A percentile compares a stretch with the other conserved stretches of the same genome.
Conservation (phyloP, 306 rosid species). For the Cercis canadensis region DNA sequence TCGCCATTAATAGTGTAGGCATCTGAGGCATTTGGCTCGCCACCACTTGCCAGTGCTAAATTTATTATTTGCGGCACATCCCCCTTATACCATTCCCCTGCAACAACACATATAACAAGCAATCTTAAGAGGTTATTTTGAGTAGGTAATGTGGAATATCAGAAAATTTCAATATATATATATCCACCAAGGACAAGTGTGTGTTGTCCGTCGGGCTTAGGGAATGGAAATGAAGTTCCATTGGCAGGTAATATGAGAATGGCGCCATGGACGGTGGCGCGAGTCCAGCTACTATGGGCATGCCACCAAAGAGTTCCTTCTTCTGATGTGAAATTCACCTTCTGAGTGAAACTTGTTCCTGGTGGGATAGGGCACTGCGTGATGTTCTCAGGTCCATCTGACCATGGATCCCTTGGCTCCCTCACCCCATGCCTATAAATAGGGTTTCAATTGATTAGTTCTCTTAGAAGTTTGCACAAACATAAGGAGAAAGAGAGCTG, state of each 20-base stretch:
- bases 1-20: constrained; percentile 49
- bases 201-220: constrained; percentile 40
- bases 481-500: too few species aligned
- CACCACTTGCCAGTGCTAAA: constrained; percentile 28
- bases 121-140: neutral
- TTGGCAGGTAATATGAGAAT: constrained; percentile 45
- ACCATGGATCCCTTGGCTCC: constrained; percentile 44
- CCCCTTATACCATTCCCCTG: constrained; percentile 36
- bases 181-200: constrained; percentile 45
- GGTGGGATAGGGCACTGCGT: constrained; percentile 56
- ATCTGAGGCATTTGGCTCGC: constrained; percentile 40
- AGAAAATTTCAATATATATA: neutral
- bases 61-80: constrained; percentile 36
- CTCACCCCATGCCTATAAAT: constrained; percentile 48
- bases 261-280: constrained; percentile 58
- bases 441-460: neutral
- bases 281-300: constrained; percentile 60
- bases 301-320: constrained; percentile 68
- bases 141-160: neutral
- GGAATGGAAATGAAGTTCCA: constrained; percentile 41
- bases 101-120: neutral
- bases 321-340: constrained; percentile 44
- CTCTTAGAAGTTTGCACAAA: too few species aligned
- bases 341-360: constrained; percentile 41
- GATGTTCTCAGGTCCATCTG: constrained; percentile 46